These are phyloP conservation scores for Oryza rufipogon DNA, from an alignment of 176 grass and related monocot species.

Conservation along the genomic window DNA sequence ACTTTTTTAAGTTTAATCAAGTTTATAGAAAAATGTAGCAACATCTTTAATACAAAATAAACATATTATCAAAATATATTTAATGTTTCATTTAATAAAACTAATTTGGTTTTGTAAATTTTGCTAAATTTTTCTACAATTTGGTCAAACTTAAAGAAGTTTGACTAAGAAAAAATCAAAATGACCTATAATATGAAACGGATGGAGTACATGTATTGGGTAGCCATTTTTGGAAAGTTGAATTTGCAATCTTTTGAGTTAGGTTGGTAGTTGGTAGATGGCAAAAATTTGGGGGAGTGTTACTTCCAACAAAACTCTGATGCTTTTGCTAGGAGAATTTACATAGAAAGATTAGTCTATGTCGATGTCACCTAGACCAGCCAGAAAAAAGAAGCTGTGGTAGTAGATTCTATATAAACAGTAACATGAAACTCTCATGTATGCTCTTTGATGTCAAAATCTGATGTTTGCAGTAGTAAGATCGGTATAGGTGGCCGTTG, in stretches of 20 bases:
- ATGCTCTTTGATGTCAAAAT: background rate
- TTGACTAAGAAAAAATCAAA: too few relatives aligned
- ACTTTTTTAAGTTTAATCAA: too few relatives aligned
- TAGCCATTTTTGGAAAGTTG: background rate
- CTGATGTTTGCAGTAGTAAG: background rate
- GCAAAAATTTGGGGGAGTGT: background rate
- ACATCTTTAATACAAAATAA: too few relatives aligned
- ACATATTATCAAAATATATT: too few relatives aligned
- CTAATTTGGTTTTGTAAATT: too few relatives aligned
- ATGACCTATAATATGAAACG: too few relatives aligned
- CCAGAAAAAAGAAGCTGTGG: background rate
- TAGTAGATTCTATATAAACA: background rate
- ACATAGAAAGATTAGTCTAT: background rate
- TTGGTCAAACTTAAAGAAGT: too few relatives aligned
- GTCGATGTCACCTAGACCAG: background rate
- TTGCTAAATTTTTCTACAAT: too few relatives aligned
- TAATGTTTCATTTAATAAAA: too few relatives aligned
- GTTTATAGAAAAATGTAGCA: too few relatives aligned
- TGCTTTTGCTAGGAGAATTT: conserved; percentile 5
- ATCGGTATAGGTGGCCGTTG: background rate
- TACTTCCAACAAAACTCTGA: background rate
- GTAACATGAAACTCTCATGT: background rate
- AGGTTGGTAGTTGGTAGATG: background rate
- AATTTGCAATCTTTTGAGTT: background rate
- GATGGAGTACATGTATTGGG: background rate